A percentile compares a stretch with the other conserved stretches of the same genome.
These are phyloP conservation scores for Imleria badia DNA, from an alignment of 768 basidiomycete genomes.

Conservation along the genomic window DNA sequence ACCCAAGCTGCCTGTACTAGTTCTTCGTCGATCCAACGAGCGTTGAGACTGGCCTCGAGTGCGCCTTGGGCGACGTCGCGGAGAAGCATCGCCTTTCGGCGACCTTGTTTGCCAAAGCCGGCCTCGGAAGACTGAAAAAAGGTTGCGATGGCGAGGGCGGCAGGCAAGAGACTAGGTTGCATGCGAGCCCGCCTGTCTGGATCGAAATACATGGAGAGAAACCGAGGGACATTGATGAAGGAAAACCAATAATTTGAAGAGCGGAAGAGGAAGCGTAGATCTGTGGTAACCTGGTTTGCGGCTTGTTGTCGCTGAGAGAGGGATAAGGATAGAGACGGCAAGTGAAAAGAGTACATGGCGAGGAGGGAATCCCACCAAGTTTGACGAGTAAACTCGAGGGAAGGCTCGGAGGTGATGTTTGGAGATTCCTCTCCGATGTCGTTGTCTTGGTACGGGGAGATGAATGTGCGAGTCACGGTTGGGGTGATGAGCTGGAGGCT, in stretches of 20 bases:
- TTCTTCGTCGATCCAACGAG: slow-evolving; percentile 71
- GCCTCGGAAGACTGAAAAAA: slow-evolving; percentile 71
- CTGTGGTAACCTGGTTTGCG: slow-evolving; percentile 45
- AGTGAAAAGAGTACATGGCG: slow-evolving; percentile 45
- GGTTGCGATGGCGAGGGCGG: slow-evolving; percentile 62
- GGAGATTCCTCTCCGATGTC: slow-evolving; percentile 12
- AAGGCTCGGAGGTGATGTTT: slow-evolving; percentile 53
- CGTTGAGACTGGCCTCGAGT: slow-evolving; percentile 68
- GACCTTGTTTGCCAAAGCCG: slow-evolving; percentile 48
- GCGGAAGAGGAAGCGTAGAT: slow-evolving; percentile 64
- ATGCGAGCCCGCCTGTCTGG: slow-evolving; percentile 51
- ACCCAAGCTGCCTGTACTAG: slow-evolving; percentile 80
- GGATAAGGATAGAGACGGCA: slow-evolving; percentile 34
- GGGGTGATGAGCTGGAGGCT: not conserved
- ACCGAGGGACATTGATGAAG: slow-evolving; percentile 69
- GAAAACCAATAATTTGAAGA: slow-evolving; percentile 71
- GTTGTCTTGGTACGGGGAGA: slow-evolving; percentile 11
- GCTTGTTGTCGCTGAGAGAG: slow-evolving; percentile 47
- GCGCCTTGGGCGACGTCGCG: slow-evolving; percentile 68
- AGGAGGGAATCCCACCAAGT: slow-evolving; percentile 80
- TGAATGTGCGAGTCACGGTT: slow-evolving; percentile 1
- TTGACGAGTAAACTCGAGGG: slow-evolving; percentile 64
- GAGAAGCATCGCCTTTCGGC: slow-evolving; percentile 57
- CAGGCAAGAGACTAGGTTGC: slow-evolving; percentile 67
- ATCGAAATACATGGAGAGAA: slow-evolving; percentile 60